Percentiles rank a stretch among this genome's conserved stretches.
phyloP scores from a whole-genome alignment of 495 filamentous ascomycete genomes.

The Venustampulla echinocandica region DNA sequence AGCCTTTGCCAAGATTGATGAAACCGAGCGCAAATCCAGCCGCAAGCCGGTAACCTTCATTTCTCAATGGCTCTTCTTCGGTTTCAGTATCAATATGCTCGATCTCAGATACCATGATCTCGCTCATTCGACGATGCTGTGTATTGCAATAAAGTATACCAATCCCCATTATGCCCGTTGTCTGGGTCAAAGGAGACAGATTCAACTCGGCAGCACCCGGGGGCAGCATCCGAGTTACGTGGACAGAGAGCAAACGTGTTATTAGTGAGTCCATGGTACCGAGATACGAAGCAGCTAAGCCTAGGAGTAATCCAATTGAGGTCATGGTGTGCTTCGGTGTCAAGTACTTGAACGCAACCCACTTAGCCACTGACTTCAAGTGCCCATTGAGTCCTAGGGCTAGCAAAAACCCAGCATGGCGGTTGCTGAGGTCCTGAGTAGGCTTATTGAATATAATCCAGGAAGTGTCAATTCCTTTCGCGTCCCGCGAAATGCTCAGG shows the following conservation, averaged over 20 bases:
- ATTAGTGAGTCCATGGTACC: slow-evolving; percentile 95
- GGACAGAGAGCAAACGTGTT: slow-evolving; percentile 91
- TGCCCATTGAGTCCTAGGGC: slow-evolving; percentile 94
- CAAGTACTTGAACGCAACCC: slow-evolving; percentile 97
- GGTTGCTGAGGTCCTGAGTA: slow-evolving; percentile 71
- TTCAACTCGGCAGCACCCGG: slow-evolving; percentile 89
- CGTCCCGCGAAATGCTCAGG: slow-evolving; percentile 78
- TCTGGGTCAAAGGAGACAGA: slow-evolving; percentile 86
- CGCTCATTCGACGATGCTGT: slow-evolving; percentile 95
- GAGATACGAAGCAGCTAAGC: slow-evolving; percentile 84
- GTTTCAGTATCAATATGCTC: slow-evolving; percentile 68
- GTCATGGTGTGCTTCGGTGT: slow-evolving; percentile 99
- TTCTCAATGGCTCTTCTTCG: slow-evolving; percentile 68
- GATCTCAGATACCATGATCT: slow-evolving; percentile 96
- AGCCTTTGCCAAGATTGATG: slow-evolving; percentile 89
- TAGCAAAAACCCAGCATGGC: slow-evolving; percentile 88
- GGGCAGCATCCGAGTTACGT: slow-evolving; percentile 90
- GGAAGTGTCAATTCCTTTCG: slow-evolving; percentile 90
- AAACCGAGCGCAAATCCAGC: slow-evolving; percentile 90
- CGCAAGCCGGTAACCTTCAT: slow-evolving; percentile 89
- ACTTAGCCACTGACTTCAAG: slow-evolving; percentile 85
- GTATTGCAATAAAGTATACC: slow-evolving; percentile 90
- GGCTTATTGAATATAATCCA: slow-evolving; percentile 99
- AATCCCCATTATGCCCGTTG: slow-evolving; percentile 95
- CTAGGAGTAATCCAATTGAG: slow-evolving; percentile 87